These are phyloP conservation scores for Effrenium voratum DNA, from an alignment of 73 alveolate genomes.

Conservation along the genomic window DNA sequence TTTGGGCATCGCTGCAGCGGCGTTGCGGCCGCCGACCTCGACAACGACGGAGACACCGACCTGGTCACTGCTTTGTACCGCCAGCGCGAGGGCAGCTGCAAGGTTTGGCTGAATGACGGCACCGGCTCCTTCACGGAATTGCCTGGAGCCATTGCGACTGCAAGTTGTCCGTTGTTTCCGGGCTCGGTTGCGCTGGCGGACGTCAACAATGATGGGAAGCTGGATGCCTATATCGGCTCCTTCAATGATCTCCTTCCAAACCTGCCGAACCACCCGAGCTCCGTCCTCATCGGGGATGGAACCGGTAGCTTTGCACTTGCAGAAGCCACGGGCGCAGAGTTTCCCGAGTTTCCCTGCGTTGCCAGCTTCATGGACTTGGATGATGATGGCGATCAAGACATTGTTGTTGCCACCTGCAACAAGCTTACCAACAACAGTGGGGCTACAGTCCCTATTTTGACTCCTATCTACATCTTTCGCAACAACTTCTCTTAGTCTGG, in stretches of 20 bases:
- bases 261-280: background rate
- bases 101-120: background rate
- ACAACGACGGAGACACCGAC: background rate
- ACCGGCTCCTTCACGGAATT: background rate
- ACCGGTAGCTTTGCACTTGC: background rate
- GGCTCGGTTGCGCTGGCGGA: background rate
- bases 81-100: background rate
- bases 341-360: background rate
- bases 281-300: background rate
- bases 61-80: background rate
- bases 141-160: background rate
- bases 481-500: background rate
- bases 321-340: background rate
- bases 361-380: background rate
- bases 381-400: background rate
- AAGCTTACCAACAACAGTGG: background rate
- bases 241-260: background rate
- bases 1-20: background rate
- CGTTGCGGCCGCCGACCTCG: background rate
- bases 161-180: background rate
- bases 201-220: background rate
- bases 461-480: background rate
- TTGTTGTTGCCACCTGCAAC: background rate
- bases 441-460: background rate
- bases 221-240: background rate